Evolutionary conservation across 768 basidiomycete species (phyloP).

Genomic region (Russula dissimulans): DNA sequence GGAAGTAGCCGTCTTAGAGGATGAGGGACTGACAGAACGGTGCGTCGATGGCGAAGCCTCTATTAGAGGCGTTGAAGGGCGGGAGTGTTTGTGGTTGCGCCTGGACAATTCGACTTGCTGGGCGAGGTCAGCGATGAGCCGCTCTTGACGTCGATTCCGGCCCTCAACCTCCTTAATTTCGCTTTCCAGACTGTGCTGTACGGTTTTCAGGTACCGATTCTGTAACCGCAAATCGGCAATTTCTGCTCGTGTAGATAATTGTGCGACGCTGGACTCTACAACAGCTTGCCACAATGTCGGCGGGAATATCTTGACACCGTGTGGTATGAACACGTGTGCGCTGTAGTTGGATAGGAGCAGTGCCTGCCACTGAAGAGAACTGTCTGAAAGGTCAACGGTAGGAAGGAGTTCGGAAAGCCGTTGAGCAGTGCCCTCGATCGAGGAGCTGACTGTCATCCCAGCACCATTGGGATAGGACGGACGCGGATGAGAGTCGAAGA

Average conservation of each 20-base stretch:
- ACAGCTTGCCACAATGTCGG: conserved; percentile 28
- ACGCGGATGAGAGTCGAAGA: conserved; percentile 64
- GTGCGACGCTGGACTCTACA: conserved; percentile 41
- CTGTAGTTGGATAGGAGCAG: conserved; percentile 53
- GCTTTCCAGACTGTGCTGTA: conserved; percentile 16
- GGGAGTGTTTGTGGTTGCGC: background rate
- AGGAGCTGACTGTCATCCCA: conserved; percentile 46
- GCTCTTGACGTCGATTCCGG: conserved; percentile 3
- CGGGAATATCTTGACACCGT: conserved; percentile 18
- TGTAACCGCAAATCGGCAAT: conserved; percentile 20
- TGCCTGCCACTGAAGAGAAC: conserved; percentile 52
- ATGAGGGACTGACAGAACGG: too few species aligned
- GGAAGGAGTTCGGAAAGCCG: conserved; percentile 41
- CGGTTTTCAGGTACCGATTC: conserved; percentile 12
- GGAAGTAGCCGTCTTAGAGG: background rate
- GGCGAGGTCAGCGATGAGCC: background rate
- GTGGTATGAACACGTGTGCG: conserved; percentile 44
- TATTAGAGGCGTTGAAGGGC: background rate
- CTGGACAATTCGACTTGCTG: background rate
- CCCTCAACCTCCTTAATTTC: conserved; percentile 11
- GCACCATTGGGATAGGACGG: conserved; percentile 48
- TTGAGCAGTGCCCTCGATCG: conserved; percentile 33
- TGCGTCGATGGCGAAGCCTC: too few species aligned
- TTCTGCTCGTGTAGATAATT: conserved; percentile 36
- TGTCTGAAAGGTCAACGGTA: conserved; percentile 38